Base-by-base conservation (phyloP, 202 grass and related monocot species). In the Saccharum hybrid region DNA sequence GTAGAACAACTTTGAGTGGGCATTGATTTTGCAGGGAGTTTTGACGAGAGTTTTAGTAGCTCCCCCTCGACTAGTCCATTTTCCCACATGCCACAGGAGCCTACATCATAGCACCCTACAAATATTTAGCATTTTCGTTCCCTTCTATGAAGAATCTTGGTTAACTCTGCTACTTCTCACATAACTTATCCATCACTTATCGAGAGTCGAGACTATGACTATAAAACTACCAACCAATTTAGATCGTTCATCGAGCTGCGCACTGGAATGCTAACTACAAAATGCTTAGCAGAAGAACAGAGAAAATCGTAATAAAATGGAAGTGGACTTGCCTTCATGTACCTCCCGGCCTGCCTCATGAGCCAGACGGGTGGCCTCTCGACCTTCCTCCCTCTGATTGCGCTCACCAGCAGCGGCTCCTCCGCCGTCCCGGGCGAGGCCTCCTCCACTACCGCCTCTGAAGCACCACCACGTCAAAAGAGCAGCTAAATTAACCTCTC, bases 301-400 rank as follows among this genome's bases (percentile, higher is more conserved):
- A 46, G 3, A 12, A 9, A 9, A 14, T 33, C 19, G 36, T 8
- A 43, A 18, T 0, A 3, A 82, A 38, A 80, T 33, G 15, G 66
- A 48, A 83, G 72, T 88, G 79, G 82, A 94, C 93, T 81, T 94
- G 89, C 96, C 96, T 98, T 98, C 96, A 98, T 98, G 79, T 96
- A 98, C 88, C 96, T 92, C 87, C 96, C 93, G 46, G 96, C 96
- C 89, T 98, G 96, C 81, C 96, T 93, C 93, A 96, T 98, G 56
- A 98, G 88, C 96, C 96, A 98, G 61, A 98, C 96, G 10, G 93
- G 96, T 16, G 96, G 96, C 42, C 96, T 90, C 15, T 98, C 93
- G 7, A 98, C 93, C 80, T 94, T 96, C 78, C 82, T 87, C 68
- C 96, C 96, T 76, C 79, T 87, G 74, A 98, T 92, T 8, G 93